phyloP scores from a whole-genome alignment of 2,329 filamentous ascomycete genomes.

The Anthostomella pinea region DNA sequence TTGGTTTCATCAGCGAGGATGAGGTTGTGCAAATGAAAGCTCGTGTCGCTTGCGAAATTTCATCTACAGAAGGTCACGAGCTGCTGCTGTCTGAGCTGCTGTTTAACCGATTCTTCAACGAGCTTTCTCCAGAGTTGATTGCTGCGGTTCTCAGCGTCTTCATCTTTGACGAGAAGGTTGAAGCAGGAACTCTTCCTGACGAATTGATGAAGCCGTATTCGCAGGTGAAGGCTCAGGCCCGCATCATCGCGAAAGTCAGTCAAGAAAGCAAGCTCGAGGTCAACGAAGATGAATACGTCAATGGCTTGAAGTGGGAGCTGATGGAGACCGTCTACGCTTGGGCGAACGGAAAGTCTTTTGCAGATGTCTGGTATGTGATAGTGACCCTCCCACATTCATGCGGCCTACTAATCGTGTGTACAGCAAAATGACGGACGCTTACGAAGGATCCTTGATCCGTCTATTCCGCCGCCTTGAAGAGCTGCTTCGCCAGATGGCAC shows the following conservation, averaged over 20 bases:
- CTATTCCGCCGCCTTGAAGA: constrained; percentile 95
- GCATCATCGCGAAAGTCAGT: constrained; percentile 87
- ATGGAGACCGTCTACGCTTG: constrained; percentile 96
- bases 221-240: constrained; percentile 83
- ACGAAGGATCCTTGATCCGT: constrained; percentile 93
- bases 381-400: constrained; percentile 4
- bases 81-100: constrained; percentile 88
- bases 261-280: constrained; percentile 89
- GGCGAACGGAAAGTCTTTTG: constrained; percentile 86
- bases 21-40: constrained; percentile 97
- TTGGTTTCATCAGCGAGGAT: constrained; percentile 92
- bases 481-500: constrained; percentile 88
- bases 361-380: constrained; percentile 82
- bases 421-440: constrained; percentile 98
- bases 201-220: constrained; percentile 82
- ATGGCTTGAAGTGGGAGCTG: constrained; percentile 86
- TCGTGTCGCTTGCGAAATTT: constrained; percentile 96
- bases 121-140: constrained; percentile 81
- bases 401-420: constrained; percentile 21
- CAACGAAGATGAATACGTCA: constrained; percentile 93
- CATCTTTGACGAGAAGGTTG: constrained; percentile 95
- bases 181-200: constrained; percentile 73
- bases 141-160: constrained; percentile 88
- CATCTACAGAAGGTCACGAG: constrained; percentile 85
- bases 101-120: constrained; percentile 98